Evolutionary conservation across 2,329 filamentous ascomycete genomes (phyloP).

Genomic region (Penicillium sp.): DNA sequence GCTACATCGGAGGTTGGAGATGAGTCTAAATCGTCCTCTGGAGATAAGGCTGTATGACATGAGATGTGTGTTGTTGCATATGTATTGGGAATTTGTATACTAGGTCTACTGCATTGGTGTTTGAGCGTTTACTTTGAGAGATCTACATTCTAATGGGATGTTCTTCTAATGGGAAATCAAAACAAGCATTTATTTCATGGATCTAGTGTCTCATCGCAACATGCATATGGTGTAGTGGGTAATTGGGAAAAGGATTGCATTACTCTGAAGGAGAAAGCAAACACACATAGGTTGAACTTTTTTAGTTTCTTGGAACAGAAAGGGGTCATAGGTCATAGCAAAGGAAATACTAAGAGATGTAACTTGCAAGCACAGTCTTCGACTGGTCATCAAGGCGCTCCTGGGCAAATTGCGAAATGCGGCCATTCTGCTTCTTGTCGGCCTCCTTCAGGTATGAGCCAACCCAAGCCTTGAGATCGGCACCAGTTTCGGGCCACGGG

Average conservation of each 20-base stretch:
- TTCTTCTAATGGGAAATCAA: neutral
- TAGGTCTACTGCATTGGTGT: neutral
- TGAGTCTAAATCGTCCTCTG: neutral
- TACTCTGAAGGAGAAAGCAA: neutral
- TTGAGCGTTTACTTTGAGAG: neutral
- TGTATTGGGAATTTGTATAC: neutral
- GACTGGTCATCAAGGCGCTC: constrained; percentile 66
- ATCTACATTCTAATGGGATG: neutral
- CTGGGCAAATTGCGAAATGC: constrained; percentile 67
- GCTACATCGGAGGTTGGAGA: neutral
- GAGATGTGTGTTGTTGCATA: neutral
- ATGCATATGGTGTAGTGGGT: constrained; percentile 5
- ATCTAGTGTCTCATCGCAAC: constrained; percentile 14
- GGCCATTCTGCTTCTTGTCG: constrained; percentile 69
- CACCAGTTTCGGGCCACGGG: constrained; percentile 79
- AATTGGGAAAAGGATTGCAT: neutral
- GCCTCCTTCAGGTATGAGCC: constrained; percentile 72
- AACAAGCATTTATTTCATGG: constrained; percentile 9
- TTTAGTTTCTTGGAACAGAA: neutral
- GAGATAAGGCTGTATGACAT: neutral
- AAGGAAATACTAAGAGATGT: constrained; percentile 40
- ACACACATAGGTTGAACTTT: neutral
- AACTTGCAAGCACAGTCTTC: constrained; percentile 47
- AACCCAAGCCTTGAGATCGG: constrained; percentile 81
- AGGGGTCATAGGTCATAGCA: neutral